Evolutionary conservation across 225 moss, liverwort and hornwort genomes (phyloP).

Genomic region (Straminergon stramineum): DNA sequence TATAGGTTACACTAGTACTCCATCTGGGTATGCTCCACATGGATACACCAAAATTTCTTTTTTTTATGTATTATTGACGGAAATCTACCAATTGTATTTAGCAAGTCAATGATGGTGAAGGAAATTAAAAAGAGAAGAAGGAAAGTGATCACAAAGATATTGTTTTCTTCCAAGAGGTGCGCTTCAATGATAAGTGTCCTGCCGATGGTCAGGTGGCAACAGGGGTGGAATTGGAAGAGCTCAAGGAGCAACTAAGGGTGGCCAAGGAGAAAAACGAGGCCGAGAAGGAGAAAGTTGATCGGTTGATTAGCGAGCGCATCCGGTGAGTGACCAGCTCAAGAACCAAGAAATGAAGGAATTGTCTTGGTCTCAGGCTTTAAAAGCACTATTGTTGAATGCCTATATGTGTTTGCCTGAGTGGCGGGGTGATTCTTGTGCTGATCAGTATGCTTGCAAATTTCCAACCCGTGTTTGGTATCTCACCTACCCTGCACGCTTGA

Average conservation of each 20-base stretch:
- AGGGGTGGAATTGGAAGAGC: constrained; percentile 36
- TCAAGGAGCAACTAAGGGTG: constrained; percentile 20
- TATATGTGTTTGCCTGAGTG: neutral
- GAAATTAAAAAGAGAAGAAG: neutral
- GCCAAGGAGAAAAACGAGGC: constrained; percentile 25
- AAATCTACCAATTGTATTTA: neutral
- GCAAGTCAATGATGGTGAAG: neutral
- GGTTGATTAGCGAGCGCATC: constrained; percentile 13
- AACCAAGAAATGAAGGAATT: neutral
- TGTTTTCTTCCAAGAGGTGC: neutral
- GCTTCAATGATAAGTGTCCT: neutral
- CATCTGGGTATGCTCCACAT: neutral
- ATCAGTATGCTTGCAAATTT: neutral
- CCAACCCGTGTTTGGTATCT: neutral
- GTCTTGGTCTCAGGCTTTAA: neutral
- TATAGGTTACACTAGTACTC: neutral
- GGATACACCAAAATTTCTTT: neutral
- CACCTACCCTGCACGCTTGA: neutral
- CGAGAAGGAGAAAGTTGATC: constrained; percentile 17
- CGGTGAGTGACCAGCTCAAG: constrained; percentile 1
- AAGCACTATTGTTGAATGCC: neutral
- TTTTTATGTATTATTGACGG: neutral
- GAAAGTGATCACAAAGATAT: neutral
- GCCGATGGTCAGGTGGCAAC: constrained; percentile 31
- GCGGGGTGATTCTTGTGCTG: neutral